Evolutionary conservation across 306 rosid species (phyloP), one percentile per base, ranked within the genome.

Genomic region (Rosa multiflora): DNA sequence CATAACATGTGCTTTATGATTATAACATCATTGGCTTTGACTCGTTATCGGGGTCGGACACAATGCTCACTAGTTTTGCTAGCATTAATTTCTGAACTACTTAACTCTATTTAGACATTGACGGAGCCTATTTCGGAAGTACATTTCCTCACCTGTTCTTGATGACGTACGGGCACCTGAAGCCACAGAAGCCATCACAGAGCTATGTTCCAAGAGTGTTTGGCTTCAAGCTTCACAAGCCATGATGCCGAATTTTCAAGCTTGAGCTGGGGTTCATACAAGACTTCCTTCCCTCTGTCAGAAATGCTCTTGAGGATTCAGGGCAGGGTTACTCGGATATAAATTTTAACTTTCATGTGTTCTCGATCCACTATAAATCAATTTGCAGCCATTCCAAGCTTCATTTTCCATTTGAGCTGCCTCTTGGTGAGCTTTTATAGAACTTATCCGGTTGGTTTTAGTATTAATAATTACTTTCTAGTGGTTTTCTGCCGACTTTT

Each of bases 71-170:
- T 44, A 35, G 81, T 69, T 76, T 32, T 62, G 48, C 69, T 78
- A 61, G 76, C 64, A 58, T 42, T 83, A 58, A 75, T 43, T 73
- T 77, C 76, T 71, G 48, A 70, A 70, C 88, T 83, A 92, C 89
- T 93, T 89, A 81, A 92, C 78, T 86, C 79, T 72, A 35, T 85
- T 42, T 85, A 95, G 99, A 95, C 93, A 95, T 93, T 76, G 99
- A 95, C 70, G 98, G 99, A 80, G 99, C 99, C 73, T 95, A 95
- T 83, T 95, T 95, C 73, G 99, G 99, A 86, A 89, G 93, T 29
- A 95, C 99, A 61, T 93, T 95, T 81, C 93, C 99, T 53, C 97
- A 95, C 74, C 92, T 95, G 85, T 95, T 93, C 91, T 84, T 95
- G 93, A 95, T 95, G 99, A 91, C 97, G 70, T 95, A 95, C 15